Conservation (phyloP, 768 basidiomycete species). For the Leccinum boreale region DNA sequence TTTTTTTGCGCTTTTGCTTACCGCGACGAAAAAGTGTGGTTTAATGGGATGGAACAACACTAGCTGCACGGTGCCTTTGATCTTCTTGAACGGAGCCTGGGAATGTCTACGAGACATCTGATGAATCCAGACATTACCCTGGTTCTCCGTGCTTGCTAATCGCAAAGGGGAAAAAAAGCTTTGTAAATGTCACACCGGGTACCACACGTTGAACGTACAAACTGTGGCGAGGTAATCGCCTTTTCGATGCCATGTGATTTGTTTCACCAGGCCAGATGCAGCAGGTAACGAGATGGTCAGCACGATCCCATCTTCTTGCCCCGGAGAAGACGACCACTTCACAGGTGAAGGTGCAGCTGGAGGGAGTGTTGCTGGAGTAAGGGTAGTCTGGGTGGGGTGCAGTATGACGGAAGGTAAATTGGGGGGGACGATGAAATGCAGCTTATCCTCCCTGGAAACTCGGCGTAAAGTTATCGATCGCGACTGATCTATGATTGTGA, state of each 20-base stretch:
- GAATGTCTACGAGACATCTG: slow-evolving; percentile 92
- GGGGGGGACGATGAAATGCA: slow-evolving; percentile 81
- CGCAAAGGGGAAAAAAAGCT: slow-evolving; percentile 6
- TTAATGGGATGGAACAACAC: slow-evolving; percentile 94
- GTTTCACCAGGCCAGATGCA: slow-evolving; percentile 68
- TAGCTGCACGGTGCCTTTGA: slow-evolving; percentile 85
- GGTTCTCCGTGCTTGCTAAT: slow-evolving; percentile 61
- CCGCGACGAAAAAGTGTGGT: slow-evolving; percentile 97
- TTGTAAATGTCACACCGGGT: slow-evolving; percentile 5
- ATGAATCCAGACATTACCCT: slow-evolving; percentile 92
- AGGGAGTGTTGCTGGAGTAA: slow-evolving; percentile 63
- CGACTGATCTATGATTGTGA: slow-evolving; percentile 18
- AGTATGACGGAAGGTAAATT: slow-evolving; percentile 60
- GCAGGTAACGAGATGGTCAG: slow-evolving; percentile 61
- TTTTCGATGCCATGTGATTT: slow-evolving; percentile 88
- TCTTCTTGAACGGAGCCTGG: slow-evolving; percentile 96
- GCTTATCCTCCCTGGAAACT: slow-evolving; percentile 65
- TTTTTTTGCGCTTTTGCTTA: slow-evolving; percentile 40
- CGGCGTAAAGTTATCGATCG: slow-evolving; percentile 7
- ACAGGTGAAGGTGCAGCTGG: slow-evolving; percentile 58
- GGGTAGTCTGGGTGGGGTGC: slow-evolving; percentile 56
- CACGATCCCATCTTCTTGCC: slow-evolving; percentile 51
- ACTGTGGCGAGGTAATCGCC: slow-evolving; percentile 97
- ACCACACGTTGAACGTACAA: slow-evolving; percentile 55
- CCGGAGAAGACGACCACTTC: slow-evolving; percentile 60